phyloP scores from a whole-genome alignment of 495 filamentous ascomycete species.

The Pseudevernia furfuracea region DNA sequence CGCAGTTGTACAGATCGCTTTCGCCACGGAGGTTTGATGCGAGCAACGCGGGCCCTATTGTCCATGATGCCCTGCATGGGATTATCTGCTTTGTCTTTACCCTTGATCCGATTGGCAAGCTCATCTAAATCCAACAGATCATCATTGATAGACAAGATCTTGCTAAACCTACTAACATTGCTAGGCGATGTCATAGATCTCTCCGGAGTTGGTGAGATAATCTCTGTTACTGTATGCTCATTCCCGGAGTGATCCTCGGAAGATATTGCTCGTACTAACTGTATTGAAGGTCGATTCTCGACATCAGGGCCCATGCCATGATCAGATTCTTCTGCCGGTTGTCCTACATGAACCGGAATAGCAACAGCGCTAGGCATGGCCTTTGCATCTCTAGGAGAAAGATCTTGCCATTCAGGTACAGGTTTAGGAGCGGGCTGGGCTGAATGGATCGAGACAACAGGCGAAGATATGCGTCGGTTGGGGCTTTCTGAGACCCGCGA shows the following conservation, averaged over 20 bases:
- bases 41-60: slow-evolving; percentile 2
- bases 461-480: neutral
- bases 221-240: slow-evolving; percentile 18
- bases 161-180: slow-evolving; percentile 25
- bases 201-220: slow-evolving; percentile 27
- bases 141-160: slow-evolving; percentile 27
- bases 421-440: neutral
- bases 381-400: neutral
- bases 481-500: neutral
- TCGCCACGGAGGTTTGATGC: slow-evolving; percentile 10
- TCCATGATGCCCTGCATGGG: slow-evolving; percentile 8
- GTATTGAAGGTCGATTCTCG: neutral
- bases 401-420: neutral
- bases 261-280: slow-evolving; percentile 15
- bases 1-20: slow-evolving; percentile 8
- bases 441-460: neutral
- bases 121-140: neutral
- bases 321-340: slow-evolving; percentile 7
- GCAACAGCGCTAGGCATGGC: neutral
- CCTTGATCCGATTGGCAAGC: neutral
- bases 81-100: neutral
- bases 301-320: neutral
- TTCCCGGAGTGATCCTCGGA: slow-evolving; percentile 16
- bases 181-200: slow-evolving; percentile 24
- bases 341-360: neutral